A percentile compares a stretch with the other conserved stretches of the same genome.
These are phyloP conservation scores for Plasmodium relictum DNA, from an alignment of 169 alveolate genomes.

Conservation along the genomic window DNA sequence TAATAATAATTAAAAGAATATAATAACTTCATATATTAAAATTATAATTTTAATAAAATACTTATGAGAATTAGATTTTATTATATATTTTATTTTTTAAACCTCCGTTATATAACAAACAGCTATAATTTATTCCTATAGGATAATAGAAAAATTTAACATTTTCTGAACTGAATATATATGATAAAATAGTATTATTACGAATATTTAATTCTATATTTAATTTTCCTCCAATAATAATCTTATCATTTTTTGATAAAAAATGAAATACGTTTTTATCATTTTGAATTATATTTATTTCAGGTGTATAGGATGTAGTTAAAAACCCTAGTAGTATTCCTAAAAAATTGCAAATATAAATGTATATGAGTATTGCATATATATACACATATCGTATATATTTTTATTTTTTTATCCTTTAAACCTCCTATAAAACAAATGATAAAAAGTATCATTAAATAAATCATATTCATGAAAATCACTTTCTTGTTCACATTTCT, in stretches of 20 bases:
- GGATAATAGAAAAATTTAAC: conserved; percentile 81
- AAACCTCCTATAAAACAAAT: conserved; percentile 69
- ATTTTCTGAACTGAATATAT: conserved; percentile 72
- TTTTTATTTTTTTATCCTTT: neutral
- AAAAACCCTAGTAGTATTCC: conserved; percentile 66
- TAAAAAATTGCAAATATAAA: neutral
- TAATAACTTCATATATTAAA: neutral
- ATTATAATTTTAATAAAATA: no score
- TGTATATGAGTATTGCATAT: neutral
- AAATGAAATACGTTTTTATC: conserved; percentile 76
- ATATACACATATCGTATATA: neutral
- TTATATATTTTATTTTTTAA: neutral
- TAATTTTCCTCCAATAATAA: conserved; percentile 82
- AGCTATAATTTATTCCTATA: conserved; percentile 75
- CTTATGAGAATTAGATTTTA: neutral
- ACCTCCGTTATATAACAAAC: conserved; percentile 80
- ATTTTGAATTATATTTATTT: conserved; percentile 39
- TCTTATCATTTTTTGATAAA: conserved; percentile 20
- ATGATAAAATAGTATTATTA: conserved; percentile 79
- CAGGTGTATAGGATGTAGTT: conserved; percentile 73
- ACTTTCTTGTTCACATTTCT: conserved; percentile 28
- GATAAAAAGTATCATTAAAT: conserved; percentile 50
- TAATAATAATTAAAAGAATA: neutral
- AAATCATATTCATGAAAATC: conserved; percentile 47
- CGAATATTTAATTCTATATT: conserved; percentile 55